phyloP scores from a whole-genome alignment of 2,329 filamentous ascomycete genomes.

The Coleophoma cylindrospora region DNA sequence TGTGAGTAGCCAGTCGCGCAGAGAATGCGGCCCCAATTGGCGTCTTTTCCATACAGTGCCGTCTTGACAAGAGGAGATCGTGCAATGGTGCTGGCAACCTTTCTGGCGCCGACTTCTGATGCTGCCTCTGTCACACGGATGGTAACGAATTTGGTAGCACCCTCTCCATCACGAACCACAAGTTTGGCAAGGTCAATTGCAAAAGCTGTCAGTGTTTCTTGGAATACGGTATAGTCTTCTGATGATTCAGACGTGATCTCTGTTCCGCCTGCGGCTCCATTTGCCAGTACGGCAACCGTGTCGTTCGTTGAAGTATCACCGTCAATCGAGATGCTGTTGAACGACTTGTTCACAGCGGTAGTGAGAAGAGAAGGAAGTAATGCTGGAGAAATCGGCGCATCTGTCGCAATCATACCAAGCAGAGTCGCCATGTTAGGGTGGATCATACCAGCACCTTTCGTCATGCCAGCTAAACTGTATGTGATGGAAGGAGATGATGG shows the following conservation, averaged over 20 bases:
- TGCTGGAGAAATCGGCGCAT: conserved; percentile 69
- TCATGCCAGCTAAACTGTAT: conserved; percentile 89
- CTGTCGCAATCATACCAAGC: conserved; percentile 86
- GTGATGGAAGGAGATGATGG: conserved; percentile 71
- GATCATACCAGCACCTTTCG: conserved; percentile 98
- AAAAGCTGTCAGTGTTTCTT: conserved; percentile 68
- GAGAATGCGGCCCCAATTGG: conserved; percentile 96
- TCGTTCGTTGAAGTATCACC: conserved; percentile 98
- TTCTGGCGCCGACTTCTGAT: conserved; percentile 65
- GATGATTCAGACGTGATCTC: conserved; percentile 48
- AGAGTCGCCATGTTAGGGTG: conserved; percentile 98
- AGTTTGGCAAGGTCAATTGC: conserved; percentile 83
- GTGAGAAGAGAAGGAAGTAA: conserved; percentile 67
- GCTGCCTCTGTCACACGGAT: conserved; percentile 75
- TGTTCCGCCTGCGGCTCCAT: conserved; percentile 79
- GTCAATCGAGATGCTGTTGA: conserved; percentile 96
- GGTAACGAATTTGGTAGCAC: conserved; percentile 96
- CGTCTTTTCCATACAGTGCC: conserved; percentile 91
- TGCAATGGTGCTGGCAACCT: conserved; percentile 83
- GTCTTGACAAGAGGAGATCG: conserved; percentile 94
- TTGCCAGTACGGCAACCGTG: conserved; percentile 90
- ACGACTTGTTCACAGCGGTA: conserved; percentile 74
- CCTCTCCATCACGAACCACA: conserved; percentile 92
- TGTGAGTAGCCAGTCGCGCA: conserved; percentile 85
- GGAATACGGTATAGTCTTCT: conserved; percentile 68